Base-by-base conservation (phyloP, 2,329 filamentous ascomycete genomes). In the Arachnomyces sp. region DNA sequence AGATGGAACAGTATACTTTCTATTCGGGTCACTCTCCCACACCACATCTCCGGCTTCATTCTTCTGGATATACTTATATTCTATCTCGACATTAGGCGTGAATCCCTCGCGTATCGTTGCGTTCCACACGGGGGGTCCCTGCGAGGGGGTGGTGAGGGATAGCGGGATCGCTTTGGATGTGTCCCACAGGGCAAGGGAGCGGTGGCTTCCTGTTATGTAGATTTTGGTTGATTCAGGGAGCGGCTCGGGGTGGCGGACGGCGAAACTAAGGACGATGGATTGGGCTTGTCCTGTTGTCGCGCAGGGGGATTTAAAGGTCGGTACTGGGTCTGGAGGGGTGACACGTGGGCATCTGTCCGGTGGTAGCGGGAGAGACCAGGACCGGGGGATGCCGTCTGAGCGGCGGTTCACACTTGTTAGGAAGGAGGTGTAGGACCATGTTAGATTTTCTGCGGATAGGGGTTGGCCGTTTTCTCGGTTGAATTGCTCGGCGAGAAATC, bases 31-130 rank as follows among this genome's bases (percentile, higher is more conserved):
- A 36, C 63, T 66, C 64, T 87, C 82, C 81, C 82, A 86, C 2
- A 61, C 67, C 7, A 82, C 60, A 0, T 62, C 64, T 49, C 74
- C 70, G 1, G 59, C 52, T 43, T 68, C 67, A 9, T 25, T 25
- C 31, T 81, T 70, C 36, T 75, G 73, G 50, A 86, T 73, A 54
- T 77, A 87, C 65, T 86, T 85, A 59, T 84, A 86, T 63, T 77
- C 53, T 25, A 25, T 25, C 20, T 5, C 5, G 5, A 5, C 20
- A 9, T 5, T 5, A 9, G 20, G 20, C 20, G 20, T 5, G 32
- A 86, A 65, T 2, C 58, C 61, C 35, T 67, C 66, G 1, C 61
- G 64, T 18, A 85, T 54, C 0, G 72, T 73, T 0, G 59, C 68
- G 34, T 63, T 69, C 83, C 82, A 87, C 4, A 82, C 48, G 1